Base-by-base conservation (phyloP, 1,139 yeast genomes). In the Candida tropicalis region DNA sequence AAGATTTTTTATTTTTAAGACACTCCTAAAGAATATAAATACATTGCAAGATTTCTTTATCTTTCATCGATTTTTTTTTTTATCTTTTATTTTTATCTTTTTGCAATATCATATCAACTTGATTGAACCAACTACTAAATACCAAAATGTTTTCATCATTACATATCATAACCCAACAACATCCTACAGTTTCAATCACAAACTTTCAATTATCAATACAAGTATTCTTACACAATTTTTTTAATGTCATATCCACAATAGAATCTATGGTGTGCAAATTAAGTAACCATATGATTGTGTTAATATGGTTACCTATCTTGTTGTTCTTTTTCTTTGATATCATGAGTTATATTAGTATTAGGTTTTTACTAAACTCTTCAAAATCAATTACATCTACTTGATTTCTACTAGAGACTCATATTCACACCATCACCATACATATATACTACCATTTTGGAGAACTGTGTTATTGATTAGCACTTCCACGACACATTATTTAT, bases 291-390 rank as follows among this genome's bases (percentile, higher is more conserved):
- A 40, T 41, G 23, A 44, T 44, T 2, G 18, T 38, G 2, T 25
- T 36, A n/a, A 44, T 44, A 18, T 29, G 41, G 26, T 39, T 39
- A n/a, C 47, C 47, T 8, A 44, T 44, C 10, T 11, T 44, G 10
- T 13, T 36, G 24, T 41, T 44, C 22, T 44, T 44, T 17, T 33
- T 44, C 11, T 25, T 38, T 22, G 47, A 44, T 32, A 34, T 36
- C 7, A 18, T 34, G 16, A 25, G 40, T 33, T 40, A 24, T 18
- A n/a, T 40, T 12, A 35, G 38, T 36, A 15, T 36, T 13, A 36
- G 33, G 10, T 27, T 36, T 12, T 13, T 36, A 24, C 12, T 34
- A 13, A 34, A 34, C 11, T 34, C 27, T 9, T 18, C 35, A 17
- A 31, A 18, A 10, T 20, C 35, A 31, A 18, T 31, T 9, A 6